Evolutionary conservation across 1,284 basidiomycete species (phyloP), one percentile per base, ranked within the genome.

Genomic region (Volvariella surrecta): DNA sequence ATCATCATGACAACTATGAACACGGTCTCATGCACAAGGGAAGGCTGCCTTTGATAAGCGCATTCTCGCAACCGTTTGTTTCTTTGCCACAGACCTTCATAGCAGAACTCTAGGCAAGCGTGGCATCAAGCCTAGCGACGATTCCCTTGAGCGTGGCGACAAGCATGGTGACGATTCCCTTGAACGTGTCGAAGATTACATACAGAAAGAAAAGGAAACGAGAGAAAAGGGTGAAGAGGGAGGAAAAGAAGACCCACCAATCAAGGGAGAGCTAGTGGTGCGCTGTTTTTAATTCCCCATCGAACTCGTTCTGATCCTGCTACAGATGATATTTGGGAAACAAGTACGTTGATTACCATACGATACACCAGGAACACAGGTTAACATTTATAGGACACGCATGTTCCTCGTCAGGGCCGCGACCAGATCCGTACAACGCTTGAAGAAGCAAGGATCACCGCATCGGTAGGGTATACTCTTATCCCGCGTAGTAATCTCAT

Each of bases 11-110:
- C 34, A 13, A 43, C 15, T 42, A 30, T 42, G 32, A 40, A 18
- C 41, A 17, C n/a, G 43, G 39, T 17, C 41, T 15, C 48, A 42
- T 19, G 19, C n/a, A 6, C 42, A 38, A n/a, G 8, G 21, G 2
- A 56, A 89, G 86, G 87, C 86, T 44, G 86, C 89, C 0, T 92
- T 95, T 57, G 85, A 96, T 58, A 66, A 73, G 4, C 79, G 92
- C 31, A 76, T 95, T n/a, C 70, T 89, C 4, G 70, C 90, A 1
- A 74, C 87, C 0, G 86, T 94, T 43, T 94, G 92, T 64, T 96
- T 89, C 70, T 96, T 96, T 59, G 89, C 87, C 4, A 96, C 93
- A 3, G 91, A 92, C 59, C 76, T 95, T 45, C 87, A 95, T 60
- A 75, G 74, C 40, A 87, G 88, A 7, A 82, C 89, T 0, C 80